Evolutionary conservation across 2,329 filamentous ascomycete species (phyloP), one percentile per base, ranked within the genome.

Genomic region (Niveomyces coronatus): DNA sequence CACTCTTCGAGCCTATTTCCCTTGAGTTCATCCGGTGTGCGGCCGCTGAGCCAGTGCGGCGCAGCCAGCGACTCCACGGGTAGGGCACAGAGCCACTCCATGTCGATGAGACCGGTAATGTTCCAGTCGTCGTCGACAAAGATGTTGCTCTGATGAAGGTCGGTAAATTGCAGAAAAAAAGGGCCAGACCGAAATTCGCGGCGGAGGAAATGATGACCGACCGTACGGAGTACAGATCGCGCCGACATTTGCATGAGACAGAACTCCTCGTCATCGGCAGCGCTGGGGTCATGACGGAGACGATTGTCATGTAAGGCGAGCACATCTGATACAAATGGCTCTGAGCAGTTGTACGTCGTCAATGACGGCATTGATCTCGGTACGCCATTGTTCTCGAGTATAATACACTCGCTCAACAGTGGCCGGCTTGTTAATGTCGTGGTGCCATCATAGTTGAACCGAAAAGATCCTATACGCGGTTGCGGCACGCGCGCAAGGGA

Each of bases 111-210:
- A 30, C 46, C 47, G 9, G 47, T 55, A 20, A 61, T 46, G 33
- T 61, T 57, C 55, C 55, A 58, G 18, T 59, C 34, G 17, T 56
- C 35, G 39, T 62, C 54, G 9, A 61, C 53, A 19, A 62, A 50
- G 19, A 63, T 53, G 32, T 61, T 62, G 26, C 55, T 53, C 16
- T 32, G 40, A 43, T 60, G 49, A 13, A 61, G 41, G 38, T 62
- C 54, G 15, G 53, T 56, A 27, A 61, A 34, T 20, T 49, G 44
- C 10, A 57, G 45, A 37, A 46, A 14, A 33, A 52, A 58, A 8
- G 53, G 53, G 2, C 54, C 53, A 28, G 53, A 31, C 14, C 50
- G 44, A 16, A 26, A 41, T n/a, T 45, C 48, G 28, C 41, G 30
- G 17, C 35, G 35, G 7, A 53, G 52, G 35, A 50, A 46, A 41